These are phyloP conservation scores for Lophiostoma macrostomum DNA, from an alignment of 495 filamentous ascomycete species.

Conservation along the genomic window DNA sequence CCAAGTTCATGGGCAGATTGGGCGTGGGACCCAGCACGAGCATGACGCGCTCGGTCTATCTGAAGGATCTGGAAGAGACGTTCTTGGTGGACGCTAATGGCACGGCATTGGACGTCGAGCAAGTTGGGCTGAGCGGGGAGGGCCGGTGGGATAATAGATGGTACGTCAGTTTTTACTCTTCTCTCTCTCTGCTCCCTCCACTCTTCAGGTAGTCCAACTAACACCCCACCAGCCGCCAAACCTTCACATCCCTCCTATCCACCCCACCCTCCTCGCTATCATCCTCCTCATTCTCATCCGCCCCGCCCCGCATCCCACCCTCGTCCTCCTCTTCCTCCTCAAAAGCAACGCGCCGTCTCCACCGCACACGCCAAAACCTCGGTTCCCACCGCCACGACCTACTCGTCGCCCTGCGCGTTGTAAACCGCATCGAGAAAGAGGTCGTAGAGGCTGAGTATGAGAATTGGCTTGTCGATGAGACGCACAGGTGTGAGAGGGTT, in stretches of 20 bases:
- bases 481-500: constrained; percentile 62
- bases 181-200: not conserved
- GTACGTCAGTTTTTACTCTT: constrained; percentile 3
- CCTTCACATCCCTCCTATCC: constrained; percentile 26
- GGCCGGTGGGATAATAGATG: constrained; percentile 36
- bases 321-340: too few relatives aligned
- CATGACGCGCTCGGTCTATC: constrained; percentile 82
- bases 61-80: constrained; percentile 71
- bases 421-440: constrained; percentile 85
- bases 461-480: constrained; percentile 78
- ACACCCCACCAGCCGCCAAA: constrained; percentile 21
- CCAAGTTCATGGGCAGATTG: constrained; percentile 71
- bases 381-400: constrained; percentile 88
- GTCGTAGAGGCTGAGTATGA: constrained; percentile 85
- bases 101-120: constrained; percentile 3
- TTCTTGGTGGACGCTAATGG: constrained; percentile 22
- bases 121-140: constrained; percentile 26
- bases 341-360: constrained; percentile 52
- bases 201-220: not conserved
- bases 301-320: too few relatives aligned
- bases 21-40: constrained; percentile 73
- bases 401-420: constrained; percentile 81
- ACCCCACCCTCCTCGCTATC: not conserved
- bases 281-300: constrained; percentile 1
- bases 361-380: constrained; percentile 74